Conservation (phyloP, 2,329 filamentous ascomycete genomes). For the Alternaria arborescens region DNA sequence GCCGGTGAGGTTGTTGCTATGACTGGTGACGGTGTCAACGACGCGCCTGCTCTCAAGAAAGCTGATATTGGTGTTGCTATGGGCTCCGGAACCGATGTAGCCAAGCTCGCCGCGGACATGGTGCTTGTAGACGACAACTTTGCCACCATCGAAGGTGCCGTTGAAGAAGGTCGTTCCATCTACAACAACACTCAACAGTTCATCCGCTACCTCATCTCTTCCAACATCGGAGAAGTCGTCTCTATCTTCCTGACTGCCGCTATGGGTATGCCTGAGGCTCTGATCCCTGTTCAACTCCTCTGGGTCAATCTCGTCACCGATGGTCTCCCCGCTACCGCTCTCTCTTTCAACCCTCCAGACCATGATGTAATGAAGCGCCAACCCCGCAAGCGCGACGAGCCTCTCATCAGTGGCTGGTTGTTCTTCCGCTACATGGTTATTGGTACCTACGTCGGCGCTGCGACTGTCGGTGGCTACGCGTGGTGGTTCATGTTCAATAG, state of each 20-base stretch:
- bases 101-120: conserved; percentile 97
- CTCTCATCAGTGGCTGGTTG: conserved; percentile 92
- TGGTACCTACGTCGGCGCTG: conserved; percentile 90
- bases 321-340: conserved; percentile 91
- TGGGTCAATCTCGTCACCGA: conserved; percentile 99
- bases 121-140: conserved; percentile 99
- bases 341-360: conserved; percentile 98
- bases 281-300: conserved; percentile 95
- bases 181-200: conserved; percentile 99
- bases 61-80: conserved; percentile 99
- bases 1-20: conserved; percentile 95
- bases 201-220: conserved; percentile 98
- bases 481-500: conserved; percentile 99
- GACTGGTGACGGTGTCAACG: conserved; percentile 99
- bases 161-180: conserved; percentile 96
- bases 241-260: conserved; percentile 98
- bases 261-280: conserved; percentile 94
- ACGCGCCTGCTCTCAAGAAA: conserved; percentile 97
- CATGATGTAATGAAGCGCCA: conserved; percentile 96
- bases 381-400: conserved; percentile 90
- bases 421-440: conserved; percentile 98
- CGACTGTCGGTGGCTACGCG: conserved; percentile 96
- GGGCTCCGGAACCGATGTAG: conserved; percentile 97
- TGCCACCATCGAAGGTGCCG: conserved; percentile 93
- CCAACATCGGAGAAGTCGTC: conserved; percentile 98